Evolutionary conservation across 2,329 filamentous ascomycete genomes (phyloP), one percentile per base, ranked within the genome.

Genomic region (Cercospora berteroae): DNA sequence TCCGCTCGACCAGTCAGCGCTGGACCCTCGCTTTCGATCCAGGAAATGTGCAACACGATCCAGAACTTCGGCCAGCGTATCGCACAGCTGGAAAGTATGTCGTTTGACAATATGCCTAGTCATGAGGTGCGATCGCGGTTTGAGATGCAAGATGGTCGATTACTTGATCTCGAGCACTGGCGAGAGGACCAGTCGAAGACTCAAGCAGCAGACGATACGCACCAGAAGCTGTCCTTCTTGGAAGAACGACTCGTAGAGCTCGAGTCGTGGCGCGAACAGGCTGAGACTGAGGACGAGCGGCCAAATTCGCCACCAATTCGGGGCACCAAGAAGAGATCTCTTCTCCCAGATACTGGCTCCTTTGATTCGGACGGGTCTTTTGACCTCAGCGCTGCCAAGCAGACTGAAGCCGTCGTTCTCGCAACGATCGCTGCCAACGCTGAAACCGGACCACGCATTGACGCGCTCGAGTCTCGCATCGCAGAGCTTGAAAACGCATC

Each of bases 111-210:
- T 52, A 83, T 84, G 18, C 84, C 85, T n/a, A 85, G 90, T 58
- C 90, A 93, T 23, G 89, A 91, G 42, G 86, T 91, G 59, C 82
- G 88, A 18, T 89, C 92, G 20, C 87, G 85, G 63, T 85, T 91
- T 72, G 90, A 93, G 36, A 80, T 87, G 58, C 77, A 87, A 55
- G 91, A 93, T 70, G 83, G 88, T 8, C 86, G 90, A 23, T 81
- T 93, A 7, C 85, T 87, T 1, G 90, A 93, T 42, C 81, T 93
- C 6, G 90, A 93, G 76, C 84, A 84, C 44, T 81, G 81, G 70
- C 76, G 75, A 8, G 68, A 62, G 3, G 75, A 79, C 25, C 69
- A 72, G 12, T 74, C 78, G 10, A 63, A 72, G 29, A 50, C 58
- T 8, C 67, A 70, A 18, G 67, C 70, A 13, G 73, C 79, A 61